phyloP scores from a whole-genome alignment of 176 grass and related monocot genomes.

The Calamus simplicifolius region DNA sequence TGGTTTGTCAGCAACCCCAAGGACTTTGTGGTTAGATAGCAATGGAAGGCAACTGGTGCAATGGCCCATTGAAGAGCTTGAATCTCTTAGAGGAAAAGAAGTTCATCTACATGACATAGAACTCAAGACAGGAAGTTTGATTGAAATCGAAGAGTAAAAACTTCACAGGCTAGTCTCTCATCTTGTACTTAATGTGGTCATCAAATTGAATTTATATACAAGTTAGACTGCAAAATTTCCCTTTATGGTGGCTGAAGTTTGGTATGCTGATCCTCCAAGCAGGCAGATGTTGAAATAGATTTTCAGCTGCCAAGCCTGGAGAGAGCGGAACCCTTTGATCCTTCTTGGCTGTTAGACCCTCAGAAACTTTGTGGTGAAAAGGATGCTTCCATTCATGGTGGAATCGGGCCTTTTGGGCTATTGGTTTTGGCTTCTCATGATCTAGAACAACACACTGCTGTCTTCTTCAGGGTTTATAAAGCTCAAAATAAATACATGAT shows the following conservation, averaged over 20 bases:
- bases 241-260: slow-evolving; percentile 6
- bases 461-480: too few species aligned
- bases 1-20: slow-evolving; percentile 46
- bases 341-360: slow-evolving; percentile 54
- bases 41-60: too few species aligned
- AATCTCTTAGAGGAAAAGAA: too few species aligned
- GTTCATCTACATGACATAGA: too few species aligned
- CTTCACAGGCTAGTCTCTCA: slow-evolving; percentile 38
- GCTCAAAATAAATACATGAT: too few species aligned
- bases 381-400: too few species aligned
- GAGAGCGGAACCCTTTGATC: too few species aligned
- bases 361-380: too few species aligned
- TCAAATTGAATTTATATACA: background rate
- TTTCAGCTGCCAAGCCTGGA: slow-evolving; percentile 42
- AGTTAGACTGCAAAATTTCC: background rate
- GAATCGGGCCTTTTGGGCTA: too few species aligned
- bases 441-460: too few species aligned
- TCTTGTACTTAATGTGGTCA: background rate
- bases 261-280: slow-evolving; percentile 20
- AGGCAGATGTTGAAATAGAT: slow-evolving; percentile 78
- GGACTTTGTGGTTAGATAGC: slow-evolving; percentile 65
- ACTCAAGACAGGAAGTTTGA: slow-evolving; percentile 38
- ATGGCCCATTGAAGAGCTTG: too few species aligned
- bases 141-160: slow-evolving; percentile 60
- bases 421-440: too few species aligned